Conservation (phyloP, 2,329 filamentous ascomycete genomes). For the Fusarium concolor region DNA sequence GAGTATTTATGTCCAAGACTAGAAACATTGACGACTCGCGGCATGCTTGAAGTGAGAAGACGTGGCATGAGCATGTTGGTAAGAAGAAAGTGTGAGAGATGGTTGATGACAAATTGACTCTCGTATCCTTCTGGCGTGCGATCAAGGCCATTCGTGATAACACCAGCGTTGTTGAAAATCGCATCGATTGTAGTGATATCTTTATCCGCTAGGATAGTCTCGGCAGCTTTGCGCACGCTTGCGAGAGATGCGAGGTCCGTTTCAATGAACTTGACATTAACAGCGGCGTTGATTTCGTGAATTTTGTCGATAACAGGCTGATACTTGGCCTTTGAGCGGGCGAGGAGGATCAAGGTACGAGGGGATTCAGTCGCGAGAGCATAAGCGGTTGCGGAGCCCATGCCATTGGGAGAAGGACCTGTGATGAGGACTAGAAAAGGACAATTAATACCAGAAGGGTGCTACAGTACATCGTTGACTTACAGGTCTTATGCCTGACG, state of each 20-base stretch:
- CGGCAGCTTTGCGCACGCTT: not conserved
- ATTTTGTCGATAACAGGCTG: not conserved
- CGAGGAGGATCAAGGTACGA: not conserved
- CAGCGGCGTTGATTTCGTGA: accelerated
- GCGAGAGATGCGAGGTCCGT: not conserved
- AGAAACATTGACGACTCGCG: not conserved
- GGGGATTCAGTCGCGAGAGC: not conserved
- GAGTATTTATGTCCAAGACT: not conserved
- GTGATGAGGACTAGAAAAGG: not conserved
- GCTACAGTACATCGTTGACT: accelerated
- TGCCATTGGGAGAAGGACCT: not conserved
- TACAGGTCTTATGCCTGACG: not conserved
- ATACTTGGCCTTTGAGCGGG: not conserved
- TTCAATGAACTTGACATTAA: not conserved
- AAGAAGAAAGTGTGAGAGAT: not conserved
- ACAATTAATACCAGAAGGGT: accelerated
- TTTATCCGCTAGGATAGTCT: not conserved
- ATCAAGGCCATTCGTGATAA: not conserved
- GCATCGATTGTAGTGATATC: not conserved
- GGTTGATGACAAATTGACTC: not conserved
- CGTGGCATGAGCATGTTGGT: not conserved
- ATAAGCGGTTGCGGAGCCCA: not conserved
- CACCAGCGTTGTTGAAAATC: not conserved
- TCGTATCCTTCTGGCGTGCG: not conserved
- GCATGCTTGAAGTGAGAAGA: accelerated